Evolutionary conservation across 1,284 basidiomycete species (phyloP).

Genomic region (Anthracocystis walkeri): DNA sequence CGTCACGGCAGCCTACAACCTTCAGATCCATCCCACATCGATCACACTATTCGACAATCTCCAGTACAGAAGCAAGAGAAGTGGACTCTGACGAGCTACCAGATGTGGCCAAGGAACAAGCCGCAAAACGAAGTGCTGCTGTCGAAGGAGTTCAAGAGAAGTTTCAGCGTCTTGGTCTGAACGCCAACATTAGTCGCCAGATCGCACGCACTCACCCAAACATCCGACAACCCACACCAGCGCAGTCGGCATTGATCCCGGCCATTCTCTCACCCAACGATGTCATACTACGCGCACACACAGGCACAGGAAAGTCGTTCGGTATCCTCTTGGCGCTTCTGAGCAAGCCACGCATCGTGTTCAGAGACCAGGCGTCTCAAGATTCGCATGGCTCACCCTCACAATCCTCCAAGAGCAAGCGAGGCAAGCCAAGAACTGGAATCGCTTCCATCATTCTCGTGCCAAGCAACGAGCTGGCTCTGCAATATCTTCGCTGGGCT

Average conservation of each 20-base stretch:
- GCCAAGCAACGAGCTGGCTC: constrained; percentile 65
- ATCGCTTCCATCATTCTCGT: constrained; percentile 64
- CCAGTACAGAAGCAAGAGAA: not conserved
- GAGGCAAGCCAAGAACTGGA: constrained; percentile 43
- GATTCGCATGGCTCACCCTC: constrained; percentile 2
- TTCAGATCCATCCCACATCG: not conserved
- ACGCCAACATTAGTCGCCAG: constrained; percentile 53
- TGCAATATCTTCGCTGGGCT: constrained; percentile 64
- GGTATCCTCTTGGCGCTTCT: constrained; percentile 63
- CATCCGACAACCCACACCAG: constrained; percentile 57
- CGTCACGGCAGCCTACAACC: not conserved
- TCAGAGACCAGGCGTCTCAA: constrained; percentile 20
- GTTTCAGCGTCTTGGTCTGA: constrained; percentile 49
- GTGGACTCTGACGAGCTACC: not conserved
- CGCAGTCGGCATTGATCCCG: constrained; percentile 61
- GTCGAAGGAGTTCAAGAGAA: constrained; percentile 30
- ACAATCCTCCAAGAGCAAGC: constrained; percentile 9
- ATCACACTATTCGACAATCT: constrained; percentile 4
- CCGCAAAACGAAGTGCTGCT: not conserved
- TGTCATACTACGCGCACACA: constrained; percentile 65
- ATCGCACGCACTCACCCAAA: constrained; percentile 49
- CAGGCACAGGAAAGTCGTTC: constrained; percentile 67
- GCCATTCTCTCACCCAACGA: constrained; percentile 58
- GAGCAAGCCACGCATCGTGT: constrained; percentile 64
- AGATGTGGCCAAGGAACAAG: not conserved